phyloP scores from a whole-genome alignment of 2,329 filamentous ascomycete species.

The Microsporum audouinii region DNA sequence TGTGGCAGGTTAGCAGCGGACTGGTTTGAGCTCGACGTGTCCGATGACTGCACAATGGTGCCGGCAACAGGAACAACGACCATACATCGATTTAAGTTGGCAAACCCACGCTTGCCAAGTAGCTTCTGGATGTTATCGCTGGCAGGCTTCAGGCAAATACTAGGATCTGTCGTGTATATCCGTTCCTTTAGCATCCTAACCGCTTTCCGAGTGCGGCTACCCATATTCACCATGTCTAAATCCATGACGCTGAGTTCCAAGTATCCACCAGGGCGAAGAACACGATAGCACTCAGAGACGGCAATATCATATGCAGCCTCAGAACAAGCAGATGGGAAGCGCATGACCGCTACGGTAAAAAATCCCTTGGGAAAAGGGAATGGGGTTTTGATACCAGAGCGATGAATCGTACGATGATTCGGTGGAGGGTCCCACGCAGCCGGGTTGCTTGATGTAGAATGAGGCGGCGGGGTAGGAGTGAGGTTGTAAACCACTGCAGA shows the following conservation, averaged over 20 bases:
- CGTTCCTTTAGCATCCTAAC: constrained; percentile 37
- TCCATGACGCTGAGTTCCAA: constrained; percentile 40
- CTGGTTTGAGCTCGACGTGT: constrained; percentile 30
- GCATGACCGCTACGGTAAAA: constrained; percentile 36
- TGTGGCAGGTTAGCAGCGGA: constrained; percentile 20
- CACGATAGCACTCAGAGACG: constrained; percentile 39
- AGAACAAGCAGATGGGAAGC: constrained; percentile 37
- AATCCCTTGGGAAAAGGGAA: constrained; percentile 39
- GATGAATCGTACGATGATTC: constrained; percentile 35
- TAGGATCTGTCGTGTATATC: constrained; percentile 32
- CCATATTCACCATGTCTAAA: constrained; percentile 42
- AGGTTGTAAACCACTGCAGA: constrained; percentile 37
- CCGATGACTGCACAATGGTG: constrained; percentile 31
- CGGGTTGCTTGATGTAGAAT: constrained; percentile 26
- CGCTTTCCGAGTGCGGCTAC: constrained; percentile 35
- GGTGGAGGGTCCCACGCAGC: constrained; percentile 33
- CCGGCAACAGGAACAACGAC: constrained; percentile 40
- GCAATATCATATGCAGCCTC: constrained; percentile 34
- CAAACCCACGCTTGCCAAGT: constrained; percentile 36
- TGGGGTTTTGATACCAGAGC: constrained; percentile 29
- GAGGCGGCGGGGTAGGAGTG: constrained; percentile 23
- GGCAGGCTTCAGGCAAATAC: constrained; percentile 37
- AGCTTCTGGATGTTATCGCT: constrained; percentile 39
- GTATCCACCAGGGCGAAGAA: constrained; percentile 39
- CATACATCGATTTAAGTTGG: constrained; percentile 39